Conservation (phyloP, 768 basidiomycete genomes). For the Podaxis sp. region DNA sequence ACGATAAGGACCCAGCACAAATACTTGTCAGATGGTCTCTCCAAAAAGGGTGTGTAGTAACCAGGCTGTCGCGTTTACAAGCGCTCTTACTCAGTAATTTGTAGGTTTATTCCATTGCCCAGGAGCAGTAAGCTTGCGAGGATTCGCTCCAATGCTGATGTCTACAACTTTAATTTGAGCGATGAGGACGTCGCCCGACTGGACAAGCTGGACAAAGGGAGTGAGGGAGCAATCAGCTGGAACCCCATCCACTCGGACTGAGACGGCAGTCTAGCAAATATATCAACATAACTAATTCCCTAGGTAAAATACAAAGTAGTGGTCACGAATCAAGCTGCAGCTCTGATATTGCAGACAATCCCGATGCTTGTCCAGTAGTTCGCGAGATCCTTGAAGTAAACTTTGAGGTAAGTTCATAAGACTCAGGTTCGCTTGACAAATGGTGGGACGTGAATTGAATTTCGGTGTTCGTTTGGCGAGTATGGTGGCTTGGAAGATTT, state of each 20-base stretch:
- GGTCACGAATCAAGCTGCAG: conserved; percentile 14
- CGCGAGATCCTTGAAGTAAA: neutral
- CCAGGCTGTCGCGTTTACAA: neutral
- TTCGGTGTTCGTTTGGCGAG: conserved; percentile 27
- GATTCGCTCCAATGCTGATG: conserved; percentile 68
- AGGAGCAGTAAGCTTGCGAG: conserved; percentile 74
- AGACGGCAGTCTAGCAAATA: conserved; percentile 3
- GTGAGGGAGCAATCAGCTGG: conserved; percentile 77
- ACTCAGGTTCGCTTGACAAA: conserved; percentile 21
- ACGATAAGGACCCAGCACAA: conserved; percentile 64
- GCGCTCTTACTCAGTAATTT: neutral
- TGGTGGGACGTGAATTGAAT: conserved; percentile 31
- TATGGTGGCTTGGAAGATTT: conserved; percentile 16
- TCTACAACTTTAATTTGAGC: conserved; percentile 75
- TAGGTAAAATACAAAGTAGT: conserved; percentile 1
- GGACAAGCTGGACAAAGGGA: conserved; percentile 71
- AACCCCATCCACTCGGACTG: conserved; percentile 69
- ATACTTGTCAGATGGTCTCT: conserved; percentile 89
- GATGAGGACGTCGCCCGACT: conserved; percentile 64
- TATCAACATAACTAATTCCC: neutral
- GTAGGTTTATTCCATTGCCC: conserved; percentile 78
- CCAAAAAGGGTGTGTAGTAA: conserved; percentile 64
- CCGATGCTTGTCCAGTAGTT: neutral
- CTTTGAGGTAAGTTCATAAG: conserved; percentile 22
- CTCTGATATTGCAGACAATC: conserved; percentile 14